Evolutionary conservation across 2,329 filamentous ascomycete species (phyloP).

Genomic region (Aspergillus amoenus): DNA sequence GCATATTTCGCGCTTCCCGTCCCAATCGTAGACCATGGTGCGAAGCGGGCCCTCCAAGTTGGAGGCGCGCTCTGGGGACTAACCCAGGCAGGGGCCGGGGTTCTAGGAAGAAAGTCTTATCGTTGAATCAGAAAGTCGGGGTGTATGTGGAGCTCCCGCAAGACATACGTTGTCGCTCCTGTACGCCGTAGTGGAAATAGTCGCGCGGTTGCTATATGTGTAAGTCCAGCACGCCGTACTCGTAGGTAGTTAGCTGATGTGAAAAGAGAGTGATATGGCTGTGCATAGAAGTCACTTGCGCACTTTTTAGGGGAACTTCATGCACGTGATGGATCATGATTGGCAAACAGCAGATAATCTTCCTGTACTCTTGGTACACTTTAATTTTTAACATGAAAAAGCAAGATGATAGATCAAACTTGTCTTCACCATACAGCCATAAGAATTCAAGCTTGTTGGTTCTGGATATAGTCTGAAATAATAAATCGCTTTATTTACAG

Average conservation of each 20-base stretch:
- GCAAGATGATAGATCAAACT: not conserved
- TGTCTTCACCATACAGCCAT: not conserved
- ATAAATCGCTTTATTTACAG: constrained; percentile 4
- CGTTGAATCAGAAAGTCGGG: not conserved
- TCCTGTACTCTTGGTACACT: too few species aligned
- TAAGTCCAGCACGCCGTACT: constrained; percentile 16
- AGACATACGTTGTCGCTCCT: constrained; percentile 36
- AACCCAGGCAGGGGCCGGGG: constrained; percentile 8
- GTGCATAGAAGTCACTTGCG: constrained; percentile 23
- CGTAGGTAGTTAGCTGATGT: constrained; percentile 7
- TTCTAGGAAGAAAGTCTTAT: not conserved
- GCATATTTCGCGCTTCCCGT: constrained; percentile 64
- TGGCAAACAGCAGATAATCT: too few species aligned
- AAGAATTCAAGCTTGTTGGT: not conserved
- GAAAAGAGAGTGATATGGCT: constrained; percentile 15
- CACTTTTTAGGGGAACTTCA: constrained; percentile 8
- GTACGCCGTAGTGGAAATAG: constrained; percentile 31
- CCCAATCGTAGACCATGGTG: constrained; percentile 62
- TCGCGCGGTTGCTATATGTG: constrained; percentile 1
- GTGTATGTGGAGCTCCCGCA: constrained; percentile 19
- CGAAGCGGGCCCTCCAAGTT: constrained; percentile 22
- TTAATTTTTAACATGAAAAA: too few species aligned
- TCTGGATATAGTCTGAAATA: not conserved
- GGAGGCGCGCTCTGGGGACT: constrained; percentile 26
- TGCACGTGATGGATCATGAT: not conserved